Conservation (phyloP, 495 filamentous ascomycete genomes). For the Tuber melanosporum region DNA sequence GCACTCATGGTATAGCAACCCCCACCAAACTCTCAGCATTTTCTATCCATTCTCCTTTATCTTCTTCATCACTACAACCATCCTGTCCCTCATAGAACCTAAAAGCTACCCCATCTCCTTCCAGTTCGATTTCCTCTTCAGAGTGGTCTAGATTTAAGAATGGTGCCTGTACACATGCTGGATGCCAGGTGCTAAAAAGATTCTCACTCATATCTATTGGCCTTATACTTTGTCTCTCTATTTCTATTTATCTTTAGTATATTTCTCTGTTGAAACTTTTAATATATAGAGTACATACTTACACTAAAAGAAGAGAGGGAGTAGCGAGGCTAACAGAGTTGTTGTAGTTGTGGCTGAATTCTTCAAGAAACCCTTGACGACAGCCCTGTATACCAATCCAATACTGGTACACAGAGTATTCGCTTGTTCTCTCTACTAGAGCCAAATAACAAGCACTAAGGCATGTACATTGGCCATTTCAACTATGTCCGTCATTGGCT, state of each 20-base stretch:
- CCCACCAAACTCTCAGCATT: too few relatives aligned
- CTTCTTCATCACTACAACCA: not conserved
- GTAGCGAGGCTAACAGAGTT: too few relatives aligned
- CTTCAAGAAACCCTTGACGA: too few relatives aligned
- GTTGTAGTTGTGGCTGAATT: too few relatives aligned
- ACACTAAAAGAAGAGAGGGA: too few relatives aligned
- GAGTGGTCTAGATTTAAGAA: not conserved
- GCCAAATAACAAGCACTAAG: not conserved
- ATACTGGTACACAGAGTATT: not conserved
- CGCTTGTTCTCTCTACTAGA: not conserved
- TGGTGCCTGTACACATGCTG: not conserved
- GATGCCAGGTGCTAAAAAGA: not conserved
- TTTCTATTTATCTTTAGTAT: not conserved
- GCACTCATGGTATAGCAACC: not conserved
- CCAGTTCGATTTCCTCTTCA: conserved; percentile 2
- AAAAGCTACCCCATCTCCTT: not conserved
- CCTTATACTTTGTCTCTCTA: not conserved
- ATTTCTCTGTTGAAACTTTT: not conserved
- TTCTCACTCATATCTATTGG: not conserved
- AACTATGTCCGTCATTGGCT: not conserved
- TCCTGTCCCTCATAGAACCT: not conserved
- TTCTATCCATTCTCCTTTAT: not conserved
- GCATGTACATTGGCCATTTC: not conserved
- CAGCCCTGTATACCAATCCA: too few relatives aligned
- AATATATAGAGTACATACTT: not conserved